These are phyloP conservation scores for Beauveria sp. DNA, from an alignment of 2,329 filamentous ascomycete genomes.

Conservation along the genomic window DNA sequence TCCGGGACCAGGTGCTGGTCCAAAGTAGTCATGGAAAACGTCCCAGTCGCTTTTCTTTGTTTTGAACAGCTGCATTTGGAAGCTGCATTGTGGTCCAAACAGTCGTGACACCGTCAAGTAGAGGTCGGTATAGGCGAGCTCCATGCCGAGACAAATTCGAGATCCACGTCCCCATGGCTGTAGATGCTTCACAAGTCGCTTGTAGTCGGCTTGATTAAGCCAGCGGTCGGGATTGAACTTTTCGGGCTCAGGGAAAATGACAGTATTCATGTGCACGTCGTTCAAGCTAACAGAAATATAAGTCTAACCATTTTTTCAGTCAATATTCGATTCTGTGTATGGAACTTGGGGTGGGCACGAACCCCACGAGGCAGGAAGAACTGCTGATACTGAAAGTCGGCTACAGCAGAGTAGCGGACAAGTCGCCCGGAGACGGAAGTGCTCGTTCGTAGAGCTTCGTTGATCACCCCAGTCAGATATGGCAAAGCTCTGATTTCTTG, in stretches of 20 bases:
- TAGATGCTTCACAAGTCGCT: neutral
- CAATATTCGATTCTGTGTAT: too few species aligned
- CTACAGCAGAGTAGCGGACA: neutral
- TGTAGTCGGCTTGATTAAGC: neutral
- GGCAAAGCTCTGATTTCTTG: neutral
- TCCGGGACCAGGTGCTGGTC: neutral
- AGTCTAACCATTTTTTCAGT: neutral
- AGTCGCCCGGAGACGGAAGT: neutral
- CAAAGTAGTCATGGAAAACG: neutral
- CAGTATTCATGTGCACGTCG: neutral
- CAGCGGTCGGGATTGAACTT: neutral
- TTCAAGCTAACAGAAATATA: neutral
- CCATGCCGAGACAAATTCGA: neutral
- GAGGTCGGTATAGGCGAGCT: neutral
- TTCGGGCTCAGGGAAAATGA: neutral
- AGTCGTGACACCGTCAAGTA: neutral
- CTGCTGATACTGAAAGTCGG: neutral
- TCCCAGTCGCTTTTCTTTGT: neutral
- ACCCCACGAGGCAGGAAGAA: neutral
- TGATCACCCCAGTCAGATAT: neutral
- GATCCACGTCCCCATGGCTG: neutral
- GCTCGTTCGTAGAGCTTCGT: neutral
- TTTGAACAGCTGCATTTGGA: neutral
- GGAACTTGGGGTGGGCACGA: neutral
- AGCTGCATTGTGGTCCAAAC: neutral